Evolutionary conservation across 768 basidiomycete genomes (phyloP), one percentile per base, ranked within the genome.

Genomic region (Termitomyces heimii): DNA sequence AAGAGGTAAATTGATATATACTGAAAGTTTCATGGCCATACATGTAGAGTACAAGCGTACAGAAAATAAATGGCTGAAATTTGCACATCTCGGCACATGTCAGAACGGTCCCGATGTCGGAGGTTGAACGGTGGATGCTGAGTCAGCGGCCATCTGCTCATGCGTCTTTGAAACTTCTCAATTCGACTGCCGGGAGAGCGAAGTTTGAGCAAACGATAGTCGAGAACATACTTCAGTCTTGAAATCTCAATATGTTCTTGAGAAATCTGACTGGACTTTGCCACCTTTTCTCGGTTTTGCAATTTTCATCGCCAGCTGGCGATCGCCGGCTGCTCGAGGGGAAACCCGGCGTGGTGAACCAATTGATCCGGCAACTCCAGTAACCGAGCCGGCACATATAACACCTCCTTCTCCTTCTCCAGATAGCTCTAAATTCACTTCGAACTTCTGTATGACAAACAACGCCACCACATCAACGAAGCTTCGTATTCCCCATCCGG

Each of bases 401-500:
- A 43, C 4, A 43, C 24, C 22, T 43, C 42, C 42, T 43, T 43
- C 42, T 43, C 42, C 42, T 43, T 43, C 42, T 22, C 42, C 42
- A 43, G 42, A 43, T 43, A 43, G 42, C 26, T 29, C 20, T 3
- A n/a, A n/a, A 52, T 34, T 28, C 32, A 28, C 29, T 26, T 16
- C 6, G 10, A 32, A 44, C 32, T 20, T 20, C 20, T 31, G 37
- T 2, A 37, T 39, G 16, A 70, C 70, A 70, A 49, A 68, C 53
- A 65, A 71, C 59, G 70, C 69, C 60, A 71, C 70, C 57, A 49
- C 61, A 32, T 79, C 82, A 20, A 82, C 77, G 18, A 85, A 80
- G 66, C 61, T 84, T 40, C 68, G 63, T 43, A 82, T 86, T 58
- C 79, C 81, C 42, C 83, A 85, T 60, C 69, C 74, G 14, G 63